Percentiles rank a stretch among this genome's conserved stretches.
Conservation (phyloP, 768 basidiomycete species). For the Nidularia pulvinata region DNA sequence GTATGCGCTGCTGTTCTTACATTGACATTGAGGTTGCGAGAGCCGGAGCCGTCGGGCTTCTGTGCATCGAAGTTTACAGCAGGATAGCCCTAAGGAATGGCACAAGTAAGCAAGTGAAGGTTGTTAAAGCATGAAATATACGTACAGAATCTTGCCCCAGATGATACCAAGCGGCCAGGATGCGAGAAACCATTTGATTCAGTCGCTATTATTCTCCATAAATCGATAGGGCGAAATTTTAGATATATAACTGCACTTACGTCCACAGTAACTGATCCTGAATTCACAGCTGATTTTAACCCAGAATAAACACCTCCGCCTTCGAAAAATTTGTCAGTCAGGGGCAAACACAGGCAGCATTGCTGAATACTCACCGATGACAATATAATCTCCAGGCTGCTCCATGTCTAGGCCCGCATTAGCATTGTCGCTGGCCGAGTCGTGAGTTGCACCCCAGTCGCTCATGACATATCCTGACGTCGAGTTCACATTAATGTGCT, state of each 20-base stretch:
- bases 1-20: slow-evolving; percentile 44
- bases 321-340: slow-evolving; percentile 3
- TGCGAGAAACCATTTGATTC: slow-evolving; percentile 43
- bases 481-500: not conserved
- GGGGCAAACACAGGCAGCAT: too few species aligned
- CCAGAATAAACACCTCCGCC: slow-evolving; percentile 34
- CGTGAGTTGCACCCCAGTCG: slow-evolving; percentile 54
- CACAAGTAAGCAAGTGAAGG: not conserved
- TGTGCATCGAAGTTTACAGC: slow-evolving; percentile 45
- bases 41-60: slow-evolving; percentile 41
- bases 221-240: not conserved
- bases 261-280: slow-evolving; percentile 25
- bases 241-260: slow-evolving; percentile 15
- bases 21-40: slow-evolving; percentile 38
- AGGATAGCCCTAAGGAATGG: slow-evolving; percentile 36
- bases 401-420: slow-evolving; percentile 52
- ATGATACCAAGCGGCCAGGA: slow-evolving; percentile 44
- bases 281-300: slow-evolving; percentile 31
- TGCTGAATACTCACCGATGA: slow-evolving; percentile 28
- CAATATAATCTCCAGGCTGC: slow-evolving; percentile 46
- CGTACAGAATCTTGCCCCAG: slow-evolving; percentile 47
- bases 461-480: slow-evolving; percentile 43
- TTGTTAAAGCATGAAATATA: not conserved
- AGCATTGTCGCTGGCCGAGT: slow-evolving; percentile 41
- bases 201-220: slow-evolving; percentile 22